These are phyloP conservation scores for Lipomyces orientalis DNA, from an alignment of 805 yeast species.

Conservation along the genomic window DNA sequence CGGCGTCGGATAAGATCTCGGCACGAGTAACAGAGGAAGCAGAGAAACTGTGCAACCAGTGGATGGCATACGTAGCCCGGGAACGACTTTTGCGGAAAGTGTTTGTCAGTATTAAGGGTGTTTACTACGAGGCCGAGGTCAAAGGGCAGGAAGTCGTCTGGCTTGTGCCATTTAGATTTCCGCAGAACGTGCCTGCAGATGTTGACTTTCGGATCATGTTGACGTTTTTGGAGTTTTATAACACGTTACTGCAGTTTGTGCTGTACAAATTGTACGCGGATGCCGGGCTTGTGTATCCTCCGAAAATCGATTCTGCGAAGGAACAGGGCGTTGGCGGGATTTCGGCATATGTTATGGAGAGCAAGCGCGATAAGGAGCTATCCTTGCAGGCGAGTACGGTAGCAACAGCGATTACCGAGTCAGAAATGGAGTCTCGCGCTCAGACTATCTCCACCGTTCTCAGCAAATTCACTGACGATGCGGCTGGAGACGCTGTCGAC, in stretches of 20 bases:
- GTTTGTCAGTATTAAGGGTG: constrained; percentile 96
- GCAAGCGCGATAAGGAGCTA: constrained; percentile 31
- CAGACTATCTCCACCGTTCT: constrained; percentile 24
- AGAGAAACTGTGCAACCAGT: constrained; percentile 82
- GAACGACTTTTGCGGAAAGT: constrained; percentile 84
- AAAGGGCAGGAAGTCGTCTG: constrained; percentile 93
- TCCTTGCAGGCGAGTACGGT: constrained; percentile 44
- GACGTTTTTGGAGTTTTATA: constrained; percentile 93
- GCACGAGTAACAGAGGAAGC: constrained; percentile 88
- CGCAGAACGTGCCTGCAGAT: constrained; percentile 92
- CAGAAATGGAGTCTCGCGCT: constrained; percentile 27
- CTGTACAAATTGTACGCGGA: constrained; percentile 85
- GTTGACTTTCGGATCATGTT: constrained; percentile 96
- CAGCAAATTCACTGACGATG: background rate
- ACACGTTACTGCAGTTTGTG: constrained; percentile 87
- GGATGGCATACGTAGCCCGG: constrained; percentile 91
- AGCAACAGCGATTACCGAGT: constrained; percentile 24
- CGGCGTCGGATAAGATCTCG: constrained; percentile 84
- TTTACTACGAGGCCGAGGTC: constrained; percentile 87
- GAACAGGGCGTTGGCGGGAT: constrained; percentile 90
- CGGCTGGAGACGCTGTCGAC: constrained; percentile 62
- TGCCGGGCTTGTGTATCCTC: constrained; percentile 87
- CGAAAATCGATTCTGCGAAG: constrained; percentile 72
- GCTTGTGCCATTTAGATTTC: constrained; percentile 97
- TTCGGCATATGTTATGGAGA: constrained; percentile 76